Conservation (phyloP, 306 rosid genomes). For the Rosa rugosa region DNA sequence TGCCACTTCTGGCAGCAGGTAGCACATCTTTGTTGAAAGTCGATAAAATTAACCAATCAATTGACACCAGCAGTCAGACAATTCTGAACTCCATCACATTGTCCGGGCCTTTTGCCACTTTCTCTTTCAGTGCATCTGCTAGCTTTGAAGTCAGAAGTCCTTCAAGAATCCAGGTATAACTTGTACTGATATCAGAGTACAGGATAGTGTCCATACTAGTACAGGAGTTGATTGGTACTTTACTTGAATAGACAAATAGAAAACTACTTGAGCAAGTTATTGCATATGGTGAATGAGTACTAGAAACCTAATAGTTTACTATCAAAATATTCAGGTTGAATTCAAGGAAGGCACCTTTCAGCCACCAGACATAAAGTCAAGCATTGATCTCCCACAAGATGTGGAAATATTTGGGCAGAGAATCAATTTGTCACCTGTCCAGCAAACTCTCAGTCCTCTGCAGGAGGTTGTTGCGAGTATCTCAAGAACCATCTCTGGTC, state of each 20-base stretch:
- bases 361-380: conserved; percentile 86
- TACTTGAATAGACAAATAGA: background rate
- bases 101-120: conserved; percentile 65
- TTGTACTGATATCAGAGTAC: conserved; percentile 8
- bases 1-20: conserved; percentile 88
- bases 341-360: conserved; percentile 82
- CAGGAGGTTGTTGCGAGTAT: conserved; percentile 59
- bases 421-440: conserved; percentile 61
- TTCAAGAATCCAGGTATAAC: conserved; percentile 78
- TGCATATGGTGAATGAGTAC: background rate
- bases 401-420: conserved; percentile 74
- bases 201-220: background rate
- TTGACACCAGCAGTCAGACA: conserved; percentile 52
- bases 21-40: conserved; percentile 75
- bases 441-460: conserved; percentile 66
- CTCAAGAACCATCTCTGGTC: conserved; percentile 72
- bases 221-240: background rate
- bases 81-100: conserved; percentile 64
- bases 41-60: conserved; percentile 67
- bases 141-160: conserved; percentile 88
- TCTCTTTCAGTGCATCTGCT: conserved; percentile 84
- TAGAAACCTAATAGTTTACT: conserved; percentile 19
- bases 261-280: background rate
- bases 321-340: conserved; percentile 55
- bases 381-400: conserved; percentile 66